A percentile compares a stretch with the other conserved stretches of the same genome.
Conservation (phyloP, 257 asterid genomes). For the Nyctanthes arbortristis region DNA sequence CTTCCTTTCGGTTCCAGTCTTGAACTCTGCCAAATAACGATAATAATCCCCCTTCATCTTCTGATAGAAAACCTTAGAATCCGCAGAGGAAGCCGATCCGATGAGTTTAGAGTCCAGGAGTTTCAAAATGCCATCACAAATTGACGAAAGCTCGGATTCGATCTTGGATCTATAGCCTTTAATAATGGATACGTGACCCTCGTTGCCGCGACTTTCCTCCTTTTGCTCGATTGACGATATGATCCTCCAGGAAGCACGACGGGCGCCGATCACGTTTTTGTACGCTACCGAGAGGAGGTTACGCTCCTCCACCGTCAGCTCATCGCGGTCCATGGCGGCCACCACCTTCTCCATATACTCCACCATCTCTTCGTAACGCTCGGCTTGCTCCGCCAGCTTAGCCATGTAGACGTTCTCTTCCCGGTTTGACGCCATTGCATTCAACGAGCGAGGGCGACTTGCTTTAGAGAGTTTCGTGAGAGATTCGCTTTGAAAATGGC, state of each 20-base stretch:
- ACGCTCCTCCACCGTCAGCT: constrained; percentile 3
- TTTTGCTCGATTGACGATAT: constrained; percentile 4
- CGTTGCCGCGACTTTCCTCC: constrained; percentile 14
- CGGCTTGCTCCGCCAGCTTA: constrained; percentile 14
- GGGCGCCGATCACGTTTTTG: constrained; percentile 15
- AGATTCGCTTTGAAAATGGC: too few relatives aligned
- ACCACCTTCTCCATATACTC: constrained; percentile 7
- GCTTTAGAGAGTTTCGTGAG: not conserved
- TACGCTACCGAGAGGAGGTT: constrained; percentile 13
- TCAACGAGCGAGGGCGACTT: not conserved
- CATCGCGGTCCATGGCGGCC: not conserved
- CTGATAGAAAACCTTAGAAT: constrained; percentile 4
- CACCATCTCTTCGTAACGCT: constrained; percentile 14
- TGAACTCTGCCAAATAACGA: constrained; percentile 13
- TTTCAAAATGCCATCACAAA: constrained; percentile 4
- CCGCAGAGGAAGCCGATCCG: constrained; percentile 13
- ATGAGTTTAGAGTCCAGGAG: constrained; percentile 14
- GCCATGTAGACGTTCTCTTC: constrained; percentile 15
- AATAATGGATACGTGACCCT: not conserved
- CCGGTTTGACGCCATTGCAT: not conserved
- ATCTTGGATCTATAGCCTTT: constrained; percentile 8
- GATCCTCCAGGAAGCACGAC: constrained; percentile 5
- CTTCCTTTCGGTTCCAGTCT: not conserved
- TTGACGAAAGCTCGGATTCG: constrained; percentile 7
- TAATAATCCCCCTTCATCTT: constrained; percentile 13